A percentile compares a stretch with the other conserved stretches of the same genome.
phyloP scores from a whole-genome alignment of 129 eudicot genomes.

The carrot (Daucus carota) region DNA sequence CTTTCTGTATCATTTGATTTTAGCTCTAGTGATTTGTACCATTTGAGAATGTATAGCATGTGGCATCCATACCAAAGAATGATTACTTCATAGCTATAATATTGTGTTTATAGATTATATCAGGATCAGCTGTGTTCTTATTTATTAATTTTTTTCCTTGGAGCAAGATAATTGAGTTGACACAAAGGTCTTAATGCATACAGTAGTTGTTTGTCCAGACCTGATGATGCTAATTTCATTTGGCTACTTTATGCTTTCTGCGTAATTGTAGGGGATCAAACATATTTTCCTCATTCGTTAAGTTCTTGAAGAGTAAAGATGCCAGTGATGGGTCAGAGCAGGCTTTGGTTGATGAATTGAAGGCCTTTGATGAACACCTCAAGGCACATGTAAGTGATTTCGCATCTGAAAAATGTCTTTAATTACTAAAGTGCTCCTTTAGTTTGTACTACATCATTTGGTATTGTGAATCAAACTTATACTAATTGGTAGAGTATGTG shows the following conservation, averaged over 20 bases:
- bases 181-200: not conserved
- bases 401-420: not conserved
- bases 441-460: not conserved
- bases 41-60: not conserved
- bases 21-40: not conserved
- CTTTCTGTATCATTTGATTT: not conserved
- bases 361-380: slow-evolving; percentile 80
- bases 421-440: not conserved
- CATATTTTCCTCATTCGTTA: slow-evolving; percentile 57
- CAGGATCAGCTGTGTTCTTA: not conserved
- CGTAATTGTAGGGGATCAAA: slow-evolving; percentile 50
- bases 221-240: not conserved
- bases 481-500: slow-evolving; percentile 5
- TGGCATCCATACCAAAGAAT: too few relatives aligned
- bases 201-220: not conserved
- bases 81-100: too few relatives aligned
- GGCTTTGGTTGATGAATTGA: slow-evolving; percentile 61
- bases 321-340: slow-evolving; percentile 67
- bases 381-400: slow-evolving; percentile 41
- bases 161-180: not conserved
- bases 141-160: not conserved
- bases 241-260: not conserved
- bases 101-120: too few relatives aligned
- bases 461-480: not conserved
- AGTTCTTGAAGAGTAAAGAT: slow-evolving; percentile 75